Base-by-base conservation (phyloP, 2,329 filamentous ascomycete species). In the Penicillium sp. region DNA sequence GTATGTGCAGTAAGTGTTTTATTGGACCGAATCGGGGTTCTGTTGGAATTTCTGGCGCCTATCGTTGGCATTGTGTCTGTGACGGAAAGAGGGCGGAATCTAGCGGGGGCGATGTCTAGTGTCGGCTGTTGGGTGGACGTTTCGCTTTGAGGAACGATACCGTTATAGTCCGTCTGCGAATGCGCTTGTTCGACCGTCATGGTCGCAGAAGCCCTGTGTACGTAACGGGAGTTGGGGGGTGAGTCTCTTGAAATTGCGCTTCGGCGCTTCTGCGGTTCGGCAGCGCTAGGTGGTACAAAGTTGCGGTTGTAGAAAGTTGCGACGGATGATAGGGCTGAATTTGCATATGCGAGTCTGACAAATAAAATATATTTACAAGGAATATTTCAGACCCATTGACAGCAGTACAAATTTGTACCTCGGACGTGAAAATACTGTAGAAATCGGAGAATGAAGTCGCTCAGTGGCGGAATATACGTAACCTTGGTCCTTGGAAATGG, bases 101-200 rank as follows among this genome's bases (percentile, higher is more conserved):
- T 19, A 9, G 41, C n/a, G 1, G 47, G 35, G 43, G 35, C 17
- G 9, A 8, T 38, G 17, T 54, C 49, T 19, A 49, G 9, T 33
- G 43, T 40, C 12, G 42, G 12, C 21, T 45, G 52, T 4, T 48
- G 38, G 13, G 40, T 7, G 9, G 31, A 10, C 13, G n/a, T n/a
- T 19, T 56, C 49, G n/a, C 17, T 27, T 46, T 49, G 49, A 12
- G 50, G 5, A 29, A 45, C 33, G 4, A 52, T 27, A 5, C 47
- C 47, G 5, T 65, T 53, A 4, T 27, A 27, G 9, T 25, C 15
- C 6, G 62, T 38, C 1, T 50, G 46, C 0, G 35, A 25, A 29
- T 42, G 49, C 2, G 54, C 46, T 41, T 62, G 52, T 15, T 59
- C 54, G 53, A 60, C 63, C 10, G 65, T 67, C 64, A 66, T 66